Evolutionary conservation across 1,284 basidiomycete species (phyloP), one percentile per base, ranked within the genome.

Genomic region (Phenoliferia sp.): DNA sequence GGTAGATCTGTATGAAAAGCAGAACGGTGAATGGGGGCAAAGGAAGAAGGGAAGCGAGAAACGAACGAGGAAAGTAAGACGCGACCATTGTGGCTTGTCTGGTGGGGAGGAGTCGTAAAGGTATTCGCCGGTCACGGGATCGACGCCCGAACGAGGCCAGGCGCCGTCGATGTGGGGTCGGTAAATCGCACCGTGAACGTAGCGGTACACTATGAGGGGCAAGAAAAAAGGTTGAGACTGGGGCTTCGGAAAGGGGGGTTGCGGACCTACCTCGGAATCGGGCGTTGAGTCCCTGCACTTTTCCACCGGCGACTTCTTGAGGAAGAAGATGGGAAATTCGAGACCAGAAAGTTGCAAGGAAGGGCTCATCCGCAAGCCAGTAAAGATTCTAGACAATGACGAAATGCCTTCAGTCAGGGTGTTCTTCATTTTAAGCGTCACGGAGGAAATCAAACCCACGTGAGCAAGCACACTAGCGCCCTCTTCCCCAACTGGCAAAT

Each of bases 101-200:
- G 75, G 69, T 0, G 79, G 78, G 59, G 82, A 81, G 57, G 80
- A 82, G 78, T 85, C 84, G 79, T 85, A 84, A 58, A 84, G 69
- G 75, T 85, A 85, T 60, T 69, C 82, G 78, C 28, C 80, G 6
- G 82, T 82, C 16, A 75, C 76, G 0, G 80, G 75, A 66, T 81
- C 76, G 6, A 84, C 76, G 1, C 82, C 82, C 0, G 83, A 83
- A 1, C 82, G 80, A 31, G 84, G 84, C 84, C 84, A 85, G 0
- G 84, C 83, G 22, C 84, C 84, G 73, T 85, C 84, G 65, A 84
- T 84, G 68, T 85, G 83, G 76, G 78, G 79, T 35, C 59, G 54
- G 56, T 65, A 65, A 36, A 73, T 63, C 35, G 63, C 67, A 6
- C 63, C 59, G 3, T 60, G 62, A 22, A 63, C 69, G 58, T 73